phyloP scores from a whole-genome alignment of 805 yeast species.

The Kuraishia ogatae region DNA sequence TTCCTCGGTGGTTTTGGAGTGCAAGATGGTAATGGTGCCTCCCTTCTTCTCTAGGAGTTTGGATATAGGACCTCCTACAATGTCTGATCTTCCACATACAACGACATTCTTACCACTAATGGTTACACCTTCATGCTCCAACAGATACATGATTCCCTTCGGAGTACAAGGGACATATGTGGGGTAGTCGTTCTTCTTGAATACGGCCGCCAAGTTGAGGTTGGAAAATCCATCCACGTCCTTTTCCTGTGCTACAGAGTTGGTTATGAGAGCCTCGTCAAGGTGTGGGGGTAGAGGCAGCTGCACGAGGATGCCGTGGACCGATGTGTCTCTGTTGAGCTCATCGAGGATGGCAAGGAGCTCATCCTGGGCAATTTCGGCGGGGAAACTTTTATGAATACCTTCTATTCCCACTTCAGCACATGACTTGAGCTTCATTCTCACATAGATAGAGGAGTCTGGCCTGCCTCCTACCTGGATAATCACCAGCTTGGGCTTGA shows the following conservation, averaged over 20 bases:
- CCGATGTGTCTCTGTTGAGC: conserved; percentile 48
- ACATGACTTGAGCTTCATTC: conserved; percentile 75
- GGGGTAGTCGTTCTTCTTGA: conserved; percentile 67
- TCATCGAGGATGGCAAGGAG: conserved; percentile 42
- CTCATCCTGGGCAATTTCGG: conserved; percentile 44
- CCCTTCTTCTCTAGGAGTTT: conserved; percentile 59
- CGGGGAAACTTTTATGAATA: conserved; percentile 50
- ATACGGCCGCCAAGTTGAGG: conserved; percentile 66
- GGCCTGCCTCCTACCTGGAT: conserved; percentile 73
- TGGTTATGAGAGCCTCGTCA: conserved; percentile 59
- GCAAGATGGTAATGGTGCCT: conserved; percentile 73
- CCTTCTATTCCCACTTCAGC: conserved; percentile 60
- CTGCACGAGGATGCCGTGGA: conserved; percentile 71
- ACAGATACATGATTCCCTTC: conserved; percentile 62
- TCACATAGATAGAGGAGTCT: conserved; percentile 75
- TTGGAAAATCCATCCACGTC: conserved; percentile 85
- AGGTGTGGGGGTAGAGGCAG: conserved; percentile 68
- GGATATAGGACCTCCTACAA: conserved; percentile 78
- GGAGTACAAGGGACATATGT: conserved; percentile 78
- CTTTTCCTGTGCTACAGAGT: conserved; percentile 54
- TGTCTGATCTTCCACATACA: conserved; percentile 78
- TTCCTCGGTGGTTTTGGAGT: conserved; percentile 51
- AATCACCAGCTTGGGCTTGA: conserved; percentile 59
- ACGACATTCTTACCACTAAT: conserved; percentile 69
- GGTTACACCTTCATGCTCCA: conserved; percentile 45